A percentile compares a stretch with the other conserved stretches of the same genome.
Evolutionary conservation across 2,329 filamentous ascomycete species (phyloP).

Genomic region (Purpureocillium takamizusanense): DNA sequence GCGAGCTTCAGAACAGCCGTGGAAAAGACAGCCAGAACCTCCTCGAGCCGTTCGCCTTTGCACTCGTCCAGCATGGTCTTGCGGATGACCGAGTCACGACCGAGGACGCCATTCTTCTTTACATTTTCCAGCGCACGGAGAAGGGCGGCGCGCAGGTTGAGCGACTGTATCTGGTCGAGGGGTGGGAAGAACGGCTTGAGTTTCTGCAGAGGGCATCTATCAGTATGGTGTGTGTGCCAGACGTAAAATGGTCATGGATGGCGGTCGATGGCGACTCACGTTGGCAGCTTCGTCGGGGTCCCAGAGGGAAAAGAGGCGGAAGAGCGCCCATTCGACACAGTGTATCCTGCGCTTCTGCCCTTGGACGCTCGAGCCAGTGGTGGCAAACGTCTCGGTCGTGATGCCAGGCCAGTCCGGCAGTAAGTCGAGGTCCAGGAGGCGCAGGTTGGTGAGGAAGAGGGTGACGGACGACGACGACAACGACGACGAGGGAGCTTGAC

Average conservation of each 20-base stretch:
- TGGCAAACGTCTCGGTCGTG: slow-evolving; percentile 57
- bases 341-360: slow-evolving; percentile 78
- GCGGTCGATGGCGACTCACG: slow-evolving; percentile 33
- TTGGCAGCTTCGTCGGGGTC: slow-evolving; percentile 66
- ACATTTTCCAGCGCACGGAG: slow-evolving; percentile 73
- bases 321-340: slow-evolving; percentile 84
- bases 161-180: slow-evolving; percentile 78
- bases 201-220: slow-evolving; percentile 46
- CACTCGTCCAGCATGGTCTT: slow-evolving; percentile 98
- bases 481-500: no score
- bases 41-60: slow-evolving; percentile 81
- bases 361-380: slow-evolving; percentile 50
- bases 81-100: slow-evolving; percentile 69
- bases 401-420: slow-evolving; percentile 75
- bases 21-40: slow-evolving; percentile 77
- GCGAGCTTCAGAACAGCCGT: slow-evolving; percentile 69
- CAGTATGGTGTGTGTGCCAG: no score
- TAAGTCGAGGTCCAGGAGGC: slow-evolving; percentile 70
- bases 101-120: slow-evolving; percentile 80
- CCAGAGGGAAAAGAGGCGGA: slow-evolving; percentile 77
- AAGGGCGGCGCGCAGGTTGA: slow-evolving; percentile 79
- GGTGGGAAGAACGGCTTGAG: slow-evolving; percentile 86
- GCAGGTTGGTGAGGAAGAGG: slow-evolving; percentile 71
- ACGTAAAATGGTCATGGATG: no score
- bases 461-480: slow-evolving; percentile 17